Percentiles rank a stretch among this genome's conserved stretches.
Conservation (phyloP, 108 stramenopile genomes). For the Pseudonitzschia multistriata region DNA sequence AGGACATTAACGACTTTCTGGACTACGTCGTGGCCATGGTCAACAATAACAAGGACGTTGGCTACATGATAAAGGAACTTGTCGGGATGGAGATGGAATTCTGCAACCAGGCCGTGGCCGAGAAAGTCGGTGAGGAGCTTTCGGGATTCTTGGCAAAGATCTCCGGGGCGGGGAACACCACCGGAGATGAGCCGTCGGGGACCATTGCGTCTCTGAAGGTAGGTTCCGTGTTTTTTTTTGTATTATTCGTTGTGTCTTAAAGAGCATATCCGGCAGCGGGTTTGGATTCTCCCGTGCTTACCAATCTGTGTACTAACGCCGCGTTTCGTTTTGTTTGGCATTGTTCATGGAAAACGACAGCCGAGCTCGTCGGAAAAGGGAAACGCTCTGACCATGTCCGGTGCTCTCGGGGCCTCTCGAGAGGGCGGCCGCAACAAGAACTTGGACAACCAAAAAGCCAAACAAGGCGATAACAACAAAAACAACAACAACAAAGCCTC, state of each 20-base stretch:
- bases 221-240: conserved; percentile 9
- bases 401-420: conserved; percentile 75
- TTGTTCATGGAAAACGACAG: neutral
- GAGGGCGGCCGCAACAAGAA: conserved; percentile 41
- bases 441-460: conserved; percentile 14
- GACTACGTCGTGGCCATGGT: conserved; percentile 77
- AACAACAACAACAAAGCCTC: conserved; percentile 9
- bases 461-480: conserved; percentile 14
- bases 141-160: conserved; percentile 26
- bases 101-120: conserved; percentile 28
- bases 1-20: conserved; percentile 68
- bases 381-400: conserved; percentile 74
- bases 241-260: neutral
- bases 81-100: conserved; percentile 75
- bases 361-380: conserved; percentile 14
- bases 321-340: neutral
- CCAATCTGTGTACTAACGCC: no score
- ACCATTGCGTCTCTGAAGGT: conserved; percentile 32
- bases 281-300: neutral
- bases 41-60: conserved; percentile 58
- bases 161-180: conserved; percentile 4
- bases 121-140: conserved; percentile 36
- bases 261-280: neutral
- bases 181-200: neutral
- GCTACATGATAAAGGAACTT: conserved; percentile 57